These are phyloP conservation scores for Colletotrichum sp. DNA, from an alignment of 2,329 filamentous ascomycete species.

Conservation along the genomic window DNA sequence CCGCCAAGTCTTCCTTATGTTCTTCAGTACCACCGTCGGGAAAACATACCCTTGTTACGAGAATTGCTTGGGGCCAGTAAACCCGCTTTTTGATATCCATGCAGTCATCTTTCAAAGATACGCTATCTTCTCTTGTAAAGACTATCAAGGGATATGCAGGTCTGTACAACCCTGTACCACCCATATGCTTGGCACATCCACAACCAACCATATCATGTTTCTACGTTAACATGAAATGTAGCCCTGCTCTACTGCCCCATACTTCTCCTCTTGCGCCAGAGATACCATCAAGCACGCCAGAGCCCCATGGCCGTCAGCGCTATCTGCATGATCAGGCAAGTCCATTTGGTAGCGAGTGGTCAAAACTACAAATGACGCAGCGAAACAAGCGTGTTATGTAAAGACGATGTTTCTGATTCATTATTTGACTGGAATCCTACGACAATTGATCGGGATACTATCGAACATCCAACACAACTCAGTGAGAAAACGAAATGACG, in stretches of 20 bases:
- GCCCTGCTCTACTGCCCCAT: not conserved
- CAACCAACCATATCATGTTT: not conserved
- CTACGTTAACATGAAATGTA: not conserved
- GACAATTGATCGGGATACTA: not conserved
- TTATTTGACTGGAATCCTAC: not conserved
- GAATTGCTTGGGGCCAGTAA: not conserved
- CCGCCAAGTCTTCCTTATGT: not conserved
- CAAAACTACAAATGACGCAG: not conserved
- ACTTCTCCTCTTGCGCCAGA: not conserved
- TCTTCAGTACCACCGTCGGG: not conserved
- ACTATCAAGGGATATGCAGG: not conserved
- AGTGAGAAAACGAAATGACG: not conserved
- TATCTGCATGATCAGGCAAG: not conserved
- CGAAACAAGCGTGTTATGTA: fast-evolving
- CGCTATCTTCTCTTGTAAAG: not conserved
- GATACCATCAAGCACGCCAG: not conserved
- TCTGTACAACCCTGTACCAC: not conserved
- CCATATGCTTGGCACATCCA: not conserved
- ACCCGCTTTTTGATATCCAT: not conserved
- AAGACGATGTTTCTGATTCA: not conserved
- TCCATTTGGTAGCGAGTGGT: not conserved
- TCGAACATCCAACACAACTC: not conserved
- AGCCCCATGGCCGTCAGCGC: not conserved
- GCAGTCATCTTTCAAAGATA: not conserved
- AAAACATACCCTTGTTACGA: not conserved